Conservation (phyloP, 1,139 yeast genomes). For the Magnusiomyces starmeri region DNA sequence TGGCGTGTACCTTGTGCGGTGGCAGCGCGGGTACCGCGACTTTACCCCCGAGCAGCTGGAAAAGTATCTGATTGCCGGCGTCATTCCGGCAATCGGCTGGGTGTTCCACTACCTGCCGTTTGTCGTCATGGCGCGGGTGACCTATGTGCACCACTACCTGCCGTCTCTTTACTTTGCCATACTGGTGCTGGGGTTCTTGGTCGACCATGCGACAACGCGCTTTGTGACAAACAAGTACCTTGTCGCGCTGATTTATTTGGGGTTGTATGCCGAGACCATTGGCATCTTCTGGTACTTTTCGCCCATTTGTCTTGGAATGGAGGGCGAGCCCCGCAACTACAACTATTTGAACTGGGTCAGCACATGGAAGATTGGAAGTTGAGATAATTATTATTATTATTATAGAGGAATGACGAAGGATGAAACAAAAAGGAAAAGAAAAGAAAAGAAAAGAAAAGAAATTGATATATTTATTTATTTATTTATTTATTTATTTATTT, state of each 20-base stretch:
- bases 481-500: too few species aligned
- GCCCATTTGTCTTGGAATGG: constrained; percentile 85
- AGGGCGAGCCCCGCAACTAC: constrained; percentile 65
- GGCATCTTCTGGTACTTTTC: constrained; percentile 68
- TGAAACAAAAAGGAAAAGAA: neutral
- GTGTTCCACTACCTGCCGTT: constrained; percentile 87
- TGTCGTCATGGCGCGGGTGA: constrained; percentile 92
- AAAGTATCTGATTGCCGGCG: constrained; percentile 67
- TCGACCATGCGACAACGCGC: constrained; percentile 50
- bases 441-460: neutral
- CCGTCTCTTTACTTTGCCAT: constrained; percentile 96
- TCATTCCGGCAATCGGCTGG: constrained; percentile 92
- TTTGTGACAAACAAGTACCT: constrained; percentile 35
- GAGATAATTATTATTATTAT: neutral
- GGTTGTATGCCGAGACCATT: constrained; percentile 49
- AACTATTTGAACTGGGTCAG: constrained; percentile 65
- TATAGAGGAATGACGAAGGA: neutral
- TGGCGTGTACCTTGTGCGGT: constrained; percentile 60
- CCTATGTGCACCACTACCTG: constrained; percentile 92
- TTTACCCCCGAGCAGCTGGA: constrained; percentile 42
- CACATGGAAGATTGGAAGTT: constrained; percentile 56
- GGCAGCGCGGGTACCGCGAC: constrained; percentile 87
- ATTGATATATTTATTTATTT: too few species aligned
- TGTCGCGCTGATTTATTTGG: constrained; percentile 29
- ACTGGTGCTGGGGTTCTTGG: constrained; percentile 66